phyloP scores from a whole-genome alignment of 2,329 filamentous ascomycete species.

The Penicillium olsonii region DNA sequence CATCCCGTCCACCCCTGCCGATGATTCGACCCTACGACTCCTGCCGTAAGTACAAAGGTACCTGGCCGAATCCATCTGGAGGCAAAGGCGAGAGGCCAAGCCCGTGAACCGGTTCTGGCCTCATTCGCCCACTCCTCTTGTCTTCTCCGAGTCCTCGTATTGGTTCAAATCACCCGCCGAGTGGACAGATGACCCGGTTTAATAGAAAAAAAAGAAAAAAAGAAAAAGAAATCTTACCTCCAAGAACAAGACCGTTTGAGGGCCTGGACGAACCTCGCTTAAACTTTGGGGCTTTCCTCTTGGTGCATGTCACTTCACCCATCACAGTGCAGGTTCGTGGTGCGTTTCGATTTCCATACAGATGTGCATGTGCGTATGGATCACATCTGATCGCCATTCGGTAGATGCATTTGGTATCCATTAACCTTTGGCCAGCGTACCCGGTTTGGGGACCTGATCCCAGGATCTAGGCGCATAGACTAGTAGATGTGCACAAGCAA shows the following conservation, averaged over 20 bases:
- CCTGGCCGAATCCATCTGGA: too few species aligned
- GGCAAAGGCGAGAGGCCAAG: too few species aligned
- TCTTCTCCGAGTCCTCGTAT: too few species aligned
- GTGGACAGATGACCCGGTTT: too few species aligned
- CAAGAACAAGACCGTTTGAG: neutral
- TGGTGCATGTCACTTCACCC: neutral
- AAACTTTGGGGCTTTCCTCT: neutral
- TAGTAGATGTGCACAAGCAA: neutral
- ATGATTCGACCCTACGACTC: neutral
- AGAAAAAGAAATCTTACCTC: neutral
- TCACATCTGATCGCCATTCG: neutral
- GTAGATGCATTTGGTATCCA: neutral
- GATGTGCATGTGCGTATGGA: neutral
- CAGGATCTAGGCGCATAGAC: neutral
- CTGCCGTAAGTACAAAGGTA: too few species aligned
- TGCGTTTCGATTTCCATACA: slow-evolving; percentile 1
- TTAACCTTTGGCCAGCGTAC: neutral
- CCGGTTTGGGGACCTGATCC: neutral
- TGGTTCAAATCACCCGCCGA: too few species aligned
- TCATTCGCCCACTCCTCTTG: too few species aligned
- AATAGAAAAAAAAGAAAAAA: too few species aligned
- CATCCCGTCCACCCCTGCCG: slow-evolving; percentile 1
- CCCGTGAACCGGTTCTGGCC: too few species aligned
- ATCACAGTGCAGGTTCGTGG: too few species aligned
- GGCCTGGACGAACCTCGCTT: neutral